A percentile compares a stretch with the other conserved stretches of the same genome.
phyloP scores from a whole-genome alignment of 2,329 filamentous ascomycete species.

The Pseudogymnoascus sp. region DNA sequence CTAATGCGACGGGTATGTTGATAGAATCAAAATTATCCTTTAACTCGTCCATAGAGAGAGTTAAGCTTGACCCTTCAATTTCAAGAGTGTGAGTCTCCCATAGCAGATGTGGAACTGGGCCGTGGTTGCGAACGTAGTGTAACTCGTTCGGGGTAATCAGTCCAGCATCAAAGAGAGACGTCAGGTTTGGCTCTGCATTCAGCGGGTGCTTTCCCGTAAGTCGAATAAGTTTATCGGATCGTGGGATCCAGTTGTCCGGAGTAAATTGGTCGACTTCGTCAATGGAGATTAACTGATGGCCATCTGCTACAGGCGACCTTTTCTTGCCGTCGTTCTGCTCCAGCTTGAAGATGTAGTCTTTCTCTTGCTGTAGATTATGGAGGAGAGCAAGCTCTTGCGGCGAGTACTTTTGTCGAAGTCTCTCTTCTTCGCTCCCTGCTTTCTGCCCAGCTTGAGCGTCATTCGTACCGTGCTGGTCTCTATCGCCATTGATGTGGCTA shows the following conservation, averaged over 20 bases:
- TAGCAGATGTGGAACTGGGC: constrained; percentile 38
- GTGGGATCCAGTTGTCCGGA: constrained; percentile 46
- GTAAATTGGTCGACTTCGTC: constrained; percentile 43
- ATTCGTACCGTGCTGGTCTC: constrained; percentile 21
- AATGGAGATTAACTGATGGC: constrained; percentile 29
- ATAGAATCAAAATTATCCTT: constrained; percentile 34
- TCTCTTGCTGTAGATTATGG: constrained; percentile 34
- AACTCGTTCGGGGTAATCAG: constrained; percentile 42
- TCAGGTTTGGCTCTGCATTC: constrained; percentile 39
- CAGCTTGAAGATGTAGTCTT: constrained; percentile 32
- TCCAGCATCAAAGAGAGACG: constrained; percentile 35
- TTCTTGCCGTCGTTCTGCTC: constrained; percentile 36
- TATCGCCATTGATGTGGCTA: constrained; percentile 13
- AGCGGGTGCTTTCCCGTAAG: constrained; percentile 45
- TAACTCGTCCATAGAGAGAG: constrained; percentile 36
- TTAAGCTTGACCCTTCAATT: constrained; percentile 25
- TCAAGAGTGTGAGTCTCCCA: constrained; percentile 43
- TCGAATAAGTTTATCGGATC: constrained; percentile 37
- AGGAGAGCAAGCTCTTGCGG: constrained; percentile 36
- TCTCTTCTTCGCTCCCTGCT: constrained; percentile 22
- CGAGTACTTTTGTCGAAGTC: constrained; percentile 29
- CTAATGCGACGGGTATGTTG: constrained; percentile 40
- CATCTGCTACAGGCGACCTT: constrained; percentile 28
- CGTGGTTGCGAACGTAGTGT: constrained; percentile 46
- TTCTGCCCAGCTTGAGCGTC: constrained; percentile 19